Conservation (phyloP, 441 rosid species). For the Euphorbia schlechtendalii region DNA sequence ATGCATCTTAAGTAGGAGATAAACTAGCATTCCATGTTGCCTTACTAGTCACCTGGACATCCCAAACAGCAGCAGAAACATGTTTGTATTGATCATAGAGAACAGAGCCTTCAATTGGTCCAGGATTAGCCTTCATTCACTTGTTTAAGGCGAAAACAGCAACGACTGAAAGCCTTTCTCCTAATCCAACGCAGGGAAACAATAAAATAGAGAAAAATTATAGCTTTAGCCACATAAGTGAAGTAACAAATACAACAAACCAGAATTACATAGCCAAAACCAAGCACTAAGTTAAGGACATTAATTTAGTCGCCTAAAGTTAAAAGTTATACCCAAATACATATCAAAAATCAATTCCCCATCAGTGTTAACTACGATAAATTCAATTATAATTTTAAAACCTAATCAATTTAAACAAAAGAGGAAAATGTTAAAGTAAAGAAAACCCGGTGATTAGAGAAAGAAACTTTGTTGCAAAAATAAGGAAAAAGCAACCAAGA, state of each 20-base stretch:
- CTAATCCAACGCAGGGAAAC: too few relatives aligned
- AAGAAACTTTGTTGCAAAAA: not conserved
- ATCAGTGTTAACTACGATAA: not conserved
- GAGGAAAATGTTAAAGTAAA: not conserved
- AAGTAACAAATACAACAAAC: not conserved
- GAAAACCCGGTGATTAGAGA: not conserved
- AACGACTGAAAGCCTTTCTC: not conserved
- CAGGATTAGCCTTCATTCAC: conserved; percentile 52
- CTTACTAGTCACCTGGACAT: conserved; percentile 88
- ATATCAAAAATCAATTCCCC: conserved; percentile 8
- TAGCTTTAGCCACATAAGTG: conserved; percentile 2
- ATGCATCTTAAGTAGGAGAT: not conserved
- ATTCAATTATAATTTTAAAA: not conserved
- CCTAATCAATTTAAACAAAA: not conserved
- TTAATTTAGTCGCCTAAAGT: not conserved
- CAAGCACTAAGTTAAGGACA: not conserved
- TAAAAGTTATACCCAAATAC: not conserved
- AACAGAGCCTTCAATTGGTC: conserved; percentile 62
- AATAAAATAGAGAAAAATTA: not conserved
- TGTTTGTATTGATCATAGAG: conserved; percentile 94
- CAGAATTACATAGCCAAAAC: not conserved
- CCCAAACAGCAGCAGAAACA: conserved; percentile 96
- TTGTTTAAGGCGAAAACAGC: not conserved
- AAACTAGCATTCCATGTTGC: too few relatives aligned
- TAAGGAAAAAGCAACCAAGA: conserved; percentile 4